Evolutionary conservation across 2,329 filamentous ascomycete genomes (phyloP).

Genomic region (Talaromyces sp.): DNA sequence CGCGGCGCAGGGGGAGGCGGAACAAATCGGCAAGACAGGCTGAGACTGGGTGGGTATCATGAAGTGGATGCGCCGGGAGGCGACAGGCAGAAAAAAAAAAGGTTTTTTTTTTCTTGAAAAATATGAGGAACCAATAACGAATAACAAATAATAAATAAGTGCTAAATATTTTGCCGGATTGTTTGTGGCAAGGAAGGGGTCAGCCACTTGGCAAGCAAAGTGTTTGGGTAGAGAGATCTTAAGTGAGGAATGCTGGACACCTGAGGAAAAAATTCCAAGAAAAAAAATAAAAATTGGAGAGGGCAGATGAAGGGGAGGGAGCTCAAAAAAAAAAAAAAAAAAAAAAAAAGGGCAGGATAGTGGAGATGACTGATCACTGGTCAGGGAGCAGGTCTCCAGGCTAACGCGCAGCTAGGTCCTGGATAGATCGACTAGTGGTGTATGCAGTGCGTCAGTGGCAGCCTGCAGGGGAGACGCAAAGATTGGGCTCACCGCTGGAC

Average conservation of each 20-base stretch:
- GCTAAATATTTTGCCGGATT: conserved; percentile 4
- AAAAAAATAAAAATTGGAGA: neutral
- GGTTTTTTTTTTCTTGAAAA: too few relatives aligned
- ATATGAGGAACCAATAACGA: neutral
- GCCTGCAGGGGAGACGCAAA: neutral
- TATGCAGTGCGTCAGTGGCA: neutral
- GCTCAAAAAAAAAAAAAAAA: neutral
- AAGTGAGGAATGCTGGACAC: neutral
- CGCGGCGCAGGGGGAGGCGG: conserved; percentile 3
- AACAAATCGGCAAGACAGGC: conserved; percentile 10
- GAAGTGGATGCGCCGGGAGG: conserved; percentile 8
- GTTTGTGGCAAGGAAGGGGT: conserved; percentile 3
- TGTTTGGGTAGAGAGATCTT: neutral
- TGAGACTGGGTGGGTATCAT: conserved; percentile 4
- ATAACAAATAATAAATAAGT: conserved; percentile 7
- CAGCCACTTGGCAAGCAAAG: neutral
- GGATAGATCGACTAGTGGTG: neutral
- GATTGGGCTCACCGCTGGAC: neutral
- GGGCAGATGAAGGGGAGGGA: neutral
- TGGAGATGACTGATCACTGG: neutral
- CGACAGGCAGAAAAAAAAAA: conserved; percentile 1
- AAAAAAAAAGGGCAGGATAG: neutral
- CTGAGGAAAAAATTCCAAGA: neutral
- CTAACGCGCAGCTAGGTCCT: neutral
- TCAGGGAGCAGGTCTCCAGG: too few relatives aligned